These are phyloP conservation scores for Candida chauliodis DNA, from an alignment of 805 yeast species.

Conservation along the genomic window DNA sequence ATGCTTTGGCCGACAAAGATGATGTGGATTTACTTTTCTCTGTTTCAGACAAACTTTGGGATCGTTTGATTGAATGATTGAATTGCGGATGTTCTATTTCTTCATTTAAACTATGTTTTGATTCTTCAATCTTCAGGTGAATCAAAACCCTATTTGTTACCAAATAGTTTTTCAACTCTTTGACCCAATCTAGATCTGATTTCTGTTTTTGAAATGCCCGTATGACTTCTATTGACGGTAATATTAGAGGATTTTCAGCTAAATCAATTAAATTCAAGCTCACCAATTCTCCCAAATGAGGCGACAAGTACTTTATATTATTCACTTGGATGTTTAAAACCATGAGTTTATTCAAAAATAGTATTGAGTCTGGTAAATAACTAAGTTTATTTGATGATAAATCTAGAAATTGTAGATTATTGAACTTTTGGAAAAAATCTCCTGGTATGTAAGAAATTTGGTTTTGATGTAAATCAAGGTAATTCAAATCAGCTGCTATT, in stretches of 20 bases:
- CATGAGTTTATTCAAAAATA: conserved; percentile 43
- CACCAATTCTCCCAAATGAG: conserved; percentile 47
- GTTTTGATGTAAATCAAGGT: conserved; percentile 66
- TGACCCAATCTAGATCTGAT: conserved; percentile 44
- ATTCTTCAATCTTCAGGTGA: conserved; percentile 26
- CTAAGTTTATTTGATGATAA: conserved; percentile 53
- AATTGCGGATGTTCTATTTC: conserved; percentile 3
- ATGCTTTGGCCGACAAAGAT: conserved; percentile 49
- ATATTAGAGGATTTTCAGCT: conserved; percentile 56
- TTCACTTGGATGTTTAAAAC: conserved; percentile 64
- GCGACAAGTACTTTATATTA: conserved; percentile 51
- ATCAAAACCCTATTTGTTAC: conserved; percentile 29
- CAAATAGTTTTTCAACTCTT: conserved; percentile 36
- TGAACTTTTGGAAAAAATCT: conserved; percentile 30
- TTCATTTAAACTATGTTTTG: conserved; percentile 5
- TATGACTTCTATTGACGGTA: conserved; percentile 40
- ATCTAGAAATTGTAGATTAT: conserved; percentile 60
- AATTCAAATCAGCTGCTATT: conserved; percentile 44
- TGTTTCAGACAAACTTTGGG: conserved; percentile 73
- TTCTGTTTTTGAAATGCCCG: conserved; percentile 33
- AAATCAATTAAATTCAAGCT: conserved; percentile 57
- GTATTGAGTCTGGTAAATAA: conserved; percentile 43
- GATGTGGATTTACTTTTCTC: conserved; percentile 11
- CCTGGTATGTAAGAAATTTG: conserved; percentile 51
- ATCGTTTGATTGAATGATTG: conserved; percentile 37